Evolutionary conservation across 2,329 filamentous ascomycete species (phyloP), one percentile per base, ranked within the genome.

Genomic region (Diaporthe sp.): DNA sequence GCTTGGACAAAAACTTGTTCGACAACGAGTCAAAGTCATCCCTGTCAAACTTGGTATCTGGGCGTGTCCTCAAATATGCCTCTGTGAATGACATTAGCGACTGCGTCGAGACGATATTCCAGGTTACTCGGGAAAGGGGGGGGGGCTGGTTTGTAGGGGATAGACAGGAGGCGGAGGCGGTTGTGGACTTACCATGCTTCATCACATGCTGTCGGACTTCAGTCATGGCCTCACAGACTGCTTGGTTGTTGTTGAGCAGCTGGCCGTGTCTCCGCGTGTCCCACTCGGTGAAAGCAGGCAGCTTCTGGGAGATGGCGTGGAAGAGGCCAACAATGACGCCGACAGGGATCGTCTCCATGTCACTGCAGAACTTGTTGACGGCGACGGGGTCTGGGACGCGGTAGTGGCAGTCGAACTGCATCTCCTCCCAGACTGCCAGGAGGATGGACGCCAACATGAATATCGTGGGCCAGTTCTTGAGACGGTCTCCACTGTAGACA

Each of bases 381-480:
- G 94, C 94, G 68, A 90, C 89, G 72, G 94, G 90, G 83, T 98
- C 96, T 6, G 94, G 95, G 4, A 97, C 93, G 71, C 96, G 94
- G 89, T 98, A 98, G 86, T 98, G 95, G 89, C 94, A 97, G 86
- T 98, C 96, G 82, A 98, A 98, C 84, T 98, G 96, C 92, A 98
- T 98, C 89, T 98, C 94, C 84, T 98, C 96, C 96, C 96, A 98
- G 28, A 98, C 95, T 15, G 95, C 95, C 65, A 98, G 89, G 46
- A 98, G 91, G 78, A 98, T 97, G 6, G 95, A 96, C 13, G 96
- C 96, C 74, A 98, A 89, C 91, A 98, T 97, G 89, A 98, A 98
- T 83, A 98, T 98, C 67, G 96, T 98, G 2, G 96, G 96, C 96
- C 96, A 98, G 87, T 98, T 98, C 92, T 98, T 98, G 80, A 98